These are phyloP conservation scores for Colletotrichum plurivorum DNA, from an alignment of 2,329 filamentous ascomycete genomes.

Conservation along the genomic window DNA sequence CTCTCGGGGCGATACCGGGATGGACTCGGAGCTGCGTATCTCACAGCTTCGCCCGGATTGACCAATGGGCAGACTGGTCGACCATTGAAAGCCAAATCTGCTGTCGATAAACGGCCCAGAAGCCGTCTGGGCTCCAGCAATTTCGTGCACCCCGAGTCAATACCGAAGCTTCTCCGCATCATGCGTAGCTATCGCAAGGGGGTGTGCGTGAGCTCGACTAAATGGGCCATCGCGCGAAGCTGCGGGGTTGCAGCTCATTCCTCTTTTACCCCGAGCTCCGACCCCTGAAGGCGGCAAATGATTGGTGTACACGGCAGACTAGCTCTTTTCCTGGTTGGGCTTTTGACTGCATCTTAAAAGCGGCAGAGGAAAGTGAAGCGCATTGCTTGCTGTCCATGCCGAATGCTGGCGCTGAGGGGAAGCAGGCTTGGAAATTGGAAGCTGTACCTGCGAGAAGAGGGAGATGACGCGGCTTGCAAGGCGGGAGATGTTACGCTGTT, in stretches of 20 bases:
- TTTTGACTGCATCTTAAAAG: not conserved
- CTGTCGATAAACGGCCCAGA: conserved; percentile 3
- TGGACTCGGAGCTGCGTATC: not conserved
- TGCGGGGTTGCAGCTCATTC: conserved; percentile 25
- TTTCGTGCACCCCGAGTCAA: conserved; percentile 28
- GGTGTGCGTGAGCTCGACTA: conserved; percentile 11
- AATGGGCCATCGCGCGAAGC: conserved; percentile 18
- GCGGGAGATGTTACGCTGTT: not conserved
- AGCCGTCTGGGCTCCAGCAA: not conserved
- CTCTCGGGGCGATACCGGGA: not conserved
- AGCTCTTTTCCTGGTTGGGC: not conserved
- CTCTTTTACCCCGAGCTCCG: conserved; percentile 12
- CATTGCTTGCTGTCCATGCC: conserved; percentile 2
- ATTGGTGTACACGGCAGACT: not conserved
- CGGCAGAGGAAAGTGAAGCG: not conserved
- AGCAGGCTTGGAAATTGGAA: not conserved
- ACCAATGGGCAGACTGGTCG: conserved; percentile 7
- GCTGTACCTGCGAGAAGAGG: no score
- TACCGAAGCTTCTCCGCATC: conserved; percentile 34
- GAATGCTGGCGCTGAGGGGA: conserved; percentile 8
- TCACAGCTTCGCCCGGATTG: conserved; percentile 17
- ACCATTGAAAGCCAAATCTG: not conserved
- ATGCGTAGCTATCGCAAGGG: conserved; percentile 16
- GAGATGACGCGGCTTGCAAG: conserved; percentile 3
- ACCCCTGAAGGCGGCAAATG: conserved; percentile 9